Evolutionary conservation across 2,329 filamentous ascomycete species (phyloP), one percentile per base, ranked within the genome.

Genomic region (Clarireedia monteithiana): DNA sequence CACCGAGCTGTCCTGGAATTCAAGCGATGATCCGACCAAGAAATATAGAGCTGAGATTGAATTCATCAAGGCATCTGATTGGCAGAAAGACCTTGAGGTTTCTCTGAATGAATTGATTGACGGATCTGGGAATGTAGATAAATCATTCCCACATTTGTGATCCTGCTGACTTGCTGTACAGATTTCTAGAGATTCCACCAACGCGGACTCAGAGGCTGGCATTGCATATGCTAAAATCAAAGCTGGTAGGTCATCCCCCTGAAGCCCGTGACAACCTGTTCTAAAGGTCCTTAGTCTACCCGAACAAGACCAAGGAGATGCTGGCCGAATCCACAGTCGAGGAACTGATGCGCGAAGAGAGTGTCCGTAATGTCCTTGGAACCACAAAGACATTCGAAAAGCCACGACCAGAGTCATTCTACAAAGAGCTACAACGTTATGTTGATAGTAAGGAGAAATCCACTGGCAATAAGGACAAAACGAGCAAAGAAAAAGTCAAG

Each of bases 171-270:
- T 71, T 69, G 14, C 4, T 26, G 4, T n/a, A 23, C 23, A 60
- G 53, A 34, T 61, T 1, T 61, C 71, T 63, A 44, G 49, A 54
- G 51, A 62, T 47, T 51, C 59, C 53, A 48, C 38, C 12, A 56
- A 58, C 24, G 55, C 59, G 2, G 63, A 68, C 15, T 53, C 62
- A 3, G 67, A 70, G 10, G 72, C 73, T 14, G 73, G 72, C 2
- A 66, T 79, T 34, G 76, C 77, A 2, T 77, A 74, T 61, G 72
- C 75, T 4, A 81, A 80, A 58, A 74, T 81, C 40, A 73, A 72
- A 51, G 72, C 77, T 1, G 53, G 53, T 15, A 75, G 57, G 58
- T 42, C 50, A 34, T 34, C 34, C 47, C 10, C 1, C 12, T 4
- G 12, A 0, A 79, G 77, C 52, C 73, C 74, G 9, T 17, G 1